A percentile compares a stretch with the other conserved stretches of the same genome.
These are phyloP conservation scores for Trypanosoma mega DNA, from an alignment of 208 protist species.

Conservation along the genomic window DNA sequence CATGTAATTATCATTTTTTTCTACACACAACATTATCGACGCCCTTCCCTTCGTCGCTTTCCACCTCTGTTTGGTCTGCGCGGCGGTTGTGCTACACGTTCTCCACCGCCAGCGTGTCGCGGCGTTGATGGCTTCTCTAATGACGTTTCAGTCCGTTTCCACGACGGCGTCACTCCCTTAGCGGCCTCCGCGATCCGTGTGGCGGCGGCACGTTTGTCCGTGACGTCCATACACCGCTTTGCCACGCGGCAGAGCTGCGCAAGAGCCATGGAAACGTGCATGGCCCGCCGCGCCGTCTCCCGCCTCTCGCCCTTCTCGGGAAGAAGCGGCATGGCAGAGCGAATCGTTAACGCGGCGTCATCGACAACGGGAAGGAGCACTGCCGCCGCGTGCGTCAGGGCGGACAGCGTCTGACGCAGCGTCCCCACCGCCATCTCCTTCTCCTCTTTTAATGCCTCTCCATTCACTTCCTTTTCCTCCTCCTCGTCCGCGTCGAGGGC, in stretches of 20 bases:
- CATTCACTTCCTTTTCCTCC: too few relatives aligned
- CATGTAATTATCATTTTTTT: neutral
- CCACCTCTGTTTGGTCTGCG: neutral
- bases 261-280: constrained; percentile 13
- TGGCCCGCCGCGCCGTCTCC: neutral
- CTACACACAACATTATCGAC: neutral
- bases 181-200: too few relatives aligned
- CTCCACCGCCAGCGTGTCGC: neutral
- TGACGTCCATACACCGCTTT: neutral
- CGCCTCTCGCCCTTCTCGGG: neutral
- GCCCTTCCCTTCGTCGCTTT: constrained; percentile 3
- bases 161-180: too few relatives aligned
- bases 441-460: too few relatives aligned
- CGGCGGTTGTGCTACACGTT: neutral
- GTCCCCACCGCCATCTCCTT: neutral
- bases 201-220: neutral
- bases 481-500: neutral
- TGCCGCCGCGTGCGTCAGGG: neutral
- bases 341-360: constrained; percentile 15
- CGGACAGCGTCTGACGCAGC: neutral
- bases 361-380: constrained; percentile 19
- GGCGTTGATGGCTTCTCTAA: too few relatives aligned
- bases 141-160: too few relatives aligned
- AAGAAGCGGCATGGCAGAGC: constrained; percentile 6
- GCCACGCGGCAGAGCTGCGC: constrained; percentile 18